Percentiles rank a stretch among this genome's conserved stretches.
phyloP scores from a whole-genome alignment of 2,329 filamentous ascomycete species.

The Neoarthrinium moseri region DNA sequence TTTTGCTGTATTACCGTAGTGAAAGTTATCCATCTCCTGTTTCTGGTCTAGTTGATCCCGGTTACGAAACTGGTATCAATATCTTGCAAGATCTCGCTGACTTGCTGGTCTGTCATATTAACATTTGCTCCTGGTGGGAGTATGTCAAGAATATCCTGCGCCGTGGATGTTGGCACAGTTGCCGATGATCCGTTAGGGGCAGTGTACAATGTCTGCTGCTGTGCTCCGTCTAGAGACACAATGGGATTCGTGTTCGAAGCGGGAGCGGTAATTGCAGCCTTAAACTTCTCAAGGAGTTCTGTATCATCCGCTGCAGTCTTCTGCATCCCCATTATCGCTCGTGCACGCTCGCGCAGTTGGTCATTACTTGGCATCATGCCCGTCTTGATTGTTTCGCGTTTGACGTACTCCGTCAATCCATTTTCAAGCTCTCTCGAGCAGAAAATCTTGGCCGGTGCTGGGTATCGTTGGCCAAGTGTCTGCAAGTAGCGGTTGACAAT shows the following conservation, averaged over 20 bases:
- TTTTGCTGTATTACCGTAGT: no score
- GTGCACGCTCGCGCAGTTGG: constrained; percentile 43
- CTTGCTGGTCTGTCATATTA: constrained; percentile 2
- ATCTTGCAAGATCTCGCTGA: constrained; percentile 4
- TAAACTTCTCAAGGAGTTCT: constrained; percentile 53
- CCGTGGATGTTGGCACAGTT: not conserved
- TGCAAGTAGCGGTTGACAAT: constrained; percentile 49
- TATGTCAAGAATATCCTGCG: not conserved
- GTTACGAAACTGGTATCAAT: constrained; percentile 2
- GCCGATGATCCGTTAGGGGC: not conserved
- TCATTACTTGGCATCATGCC: constrained; percentile 47
- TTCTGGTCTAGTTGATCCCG: no score
- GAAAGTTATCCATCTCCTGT: no score
- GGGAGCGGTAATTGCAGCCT: constrained; percentile 19
- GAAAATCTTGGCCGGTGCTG: constrained; percentile 51
- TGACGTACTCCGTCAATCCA: constrained; percentile 50
- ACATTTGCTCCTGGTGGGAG: not conserved
- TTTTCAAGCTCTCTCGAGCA: constrained; percentile 58
- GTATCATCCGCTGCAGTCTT: constrained; percentile 55
- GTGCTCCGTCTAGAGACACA: no score
- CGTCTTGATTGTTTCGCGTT: constrained; percentile 33
- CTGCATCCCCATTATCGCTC: constrained; percentile 44
- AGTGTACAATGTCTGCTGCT: not conserved
- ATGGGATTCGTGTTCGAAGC: no score
- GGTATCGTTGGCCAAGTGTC: constrained; percentile 40